Base-by-base conservation (phyloP, 2,329 filamentous ascomycete genomes). In the Cordyceps javanica region DNA sequence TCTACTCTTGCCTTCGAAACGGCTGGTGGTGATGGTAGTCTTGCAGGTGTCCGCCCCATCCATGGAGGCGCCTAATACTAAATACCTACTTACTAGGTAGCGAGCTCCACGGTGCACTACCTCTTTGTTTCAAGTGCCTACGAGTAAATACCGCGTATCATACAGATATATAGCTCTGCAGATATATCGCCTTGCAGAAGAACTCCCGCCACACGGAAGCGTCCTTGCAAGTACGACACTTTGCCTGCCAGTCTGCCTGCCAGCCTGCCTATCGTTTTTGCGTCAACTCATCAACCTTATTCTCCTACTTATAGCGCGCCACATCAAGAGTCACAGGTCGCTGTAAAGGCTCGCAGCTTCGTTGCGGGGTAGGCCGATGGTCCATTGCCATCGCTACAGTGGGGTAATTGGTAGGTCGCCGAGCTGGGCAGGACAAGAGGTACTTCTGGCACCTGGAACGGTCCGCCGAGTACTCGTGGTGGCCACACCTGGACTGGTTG, bases 361-460 rank as follows among this genome's bases (percentile, higher is more conserved):
- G 56, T 53, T 58, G 56, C 49, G 56, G 56, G 56, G 56, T 58
- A 53, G n/a, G 56, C 56, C 6, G 16, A 51, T 49, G 49, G 45
- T 34, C 39, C 48, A 58, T 58, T 32, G 36, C 38, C 53, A 56
- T 56, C 53, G 53, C 30, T 44, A 36, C 14, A 32, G 45, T 57
- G 46, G 38, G 45, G 55, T 32, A 36, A 6, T 9, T 57, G 30
- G 30, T 38, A 34, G 26, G 23, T 53, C 7, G 41, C 21, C 39
- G 2, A 21, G 52, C 23, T 36, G 19, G 41, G 6, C n/a, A 2
- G 23, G 41, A 55, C 42, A n/a, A 14, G 30, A 39, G 52, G 42
- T 55, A 55, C 52, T 23, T 46, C 21, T 36, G 16, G 19, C 34
- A 54, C 30, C 26, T 26, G 51, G 14, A n/a, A 34, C 28, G 39